These are phyloP conservation scores for Penicillium italicum DNA, from an alignment of 2,329 filamentous ascomycete genomes.

Conservation along the genomic window DNA sequence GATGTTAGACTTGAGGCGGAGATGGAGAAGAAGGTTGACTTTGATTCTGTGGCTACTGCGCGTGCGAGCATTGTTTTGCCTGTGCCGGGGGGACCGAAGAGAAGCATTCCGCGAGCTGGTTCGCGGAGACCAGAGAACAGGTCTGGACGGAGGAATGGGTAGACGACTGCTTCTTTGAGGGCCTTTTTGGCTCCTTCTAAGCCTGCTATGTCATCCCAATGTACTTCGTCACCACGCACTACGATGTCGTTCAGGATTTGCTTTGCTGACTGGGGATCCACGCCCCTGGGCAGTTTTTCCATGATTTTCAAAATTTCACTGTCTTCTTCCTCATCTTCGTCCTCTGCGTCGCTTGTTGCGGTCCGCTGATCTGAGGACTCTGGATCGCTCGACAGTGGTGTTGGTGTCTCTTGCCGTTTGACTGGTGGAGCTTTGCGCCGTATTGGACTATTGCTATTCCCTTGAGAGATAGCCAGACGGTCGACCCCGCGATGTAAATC, in stretches of 20 bases:
- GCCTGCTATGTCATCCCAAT: slow-evolving; percentile 90
- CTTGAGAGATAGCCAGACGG: slow-evolving; percentile 24
- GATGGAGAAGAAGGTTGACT: slow-evolving; percentile 94
- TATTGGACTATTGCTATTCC: slow-evolving; percentile 16
- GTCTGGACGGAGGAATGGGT: slow-evolving; percentile 91
- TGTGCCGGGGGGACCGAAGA: slow-evolving; percentile 96
- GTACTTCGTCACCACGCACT: slow-evolving; percentile 88
- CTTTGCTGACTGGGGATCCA: slow-evolving; percentile 77
- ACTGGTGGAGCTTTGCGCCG: slow-evolving; percentile 31
- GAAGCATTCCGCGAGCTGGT: slow-evolving; percentile 87
- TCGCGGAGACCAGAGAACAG: slow-evolving; percentile 94
- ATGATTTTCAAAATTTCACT: slow-evolving; percentile 62
- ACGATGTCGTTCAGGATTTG: slow-evolving; percentile 97
- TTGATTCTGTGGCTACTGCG: slow-evolving; percentile 89
- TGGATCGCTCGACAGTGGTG: slow-evolving; percentile 44
- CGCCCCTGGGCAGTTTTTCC: slow-evolving; percentile 73
- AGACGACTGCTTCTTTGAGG: slow-evolving; percentile 91
- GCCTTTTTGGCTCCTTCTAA: slow-evolving; percentile 87
- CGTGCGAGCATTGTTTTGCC: slow-evolving; percentile 98
- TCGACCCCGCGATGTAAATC: slow-evolving; percentile 28
- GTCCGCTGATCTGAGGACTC: slow-evolving; percentile 47
- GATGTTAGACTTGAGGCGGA: slow-evolving; percentile 90
- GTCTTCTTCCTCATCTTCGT: slow-evolving; percentile 51
- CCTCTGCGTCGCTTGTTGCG: slow-evolving; percentile 45
- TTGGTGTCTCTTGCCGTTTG: slow-evolving; percentile 45